Evolutionary conservation across 352 stramenopile species (phyloP), one percentile per base, ranked within the genome.

Genomic region (Globisporangium splendens): DNA sequence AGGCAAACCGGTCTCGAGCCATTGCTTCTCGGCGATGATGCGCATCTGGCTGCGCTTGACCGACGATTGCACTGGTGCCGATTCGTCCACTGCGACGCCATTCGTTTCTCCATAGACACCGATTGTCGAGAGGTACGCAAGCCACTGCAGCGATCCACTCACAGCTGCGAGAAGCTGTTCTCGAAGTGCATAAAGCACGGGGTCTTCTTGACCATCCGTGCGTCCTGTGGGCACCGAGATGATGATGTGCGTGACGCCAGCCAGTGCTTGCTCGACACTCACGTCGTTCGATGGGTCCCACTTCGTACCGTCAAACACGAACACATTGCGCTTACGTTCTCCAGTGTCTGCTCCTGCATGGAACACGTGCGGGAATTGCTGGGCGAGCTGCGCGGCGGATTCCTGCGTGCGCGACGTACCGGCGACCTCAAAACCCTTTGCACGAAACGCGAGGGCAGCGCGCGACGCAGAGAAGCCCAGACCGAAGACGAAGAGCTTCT

Each of bases 101-200:
- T 93, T 56, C 14, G 83, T 93, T 66, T 98, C 86, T 14, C 91
- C 91, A 62, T 98, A 98, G n/a, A 98, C 91, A n/a, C 87, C 86
- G 54, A 96, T 97, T 22, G 89, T 96, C 33, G 91, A 98, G 46
- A 97, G 67, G 65, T 98, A 98, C 13, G 72, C 91, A 47, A 96
- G 64, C 90, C 90, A 98, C 24, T 76, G 58, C n/a, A 95, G 62
- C 51, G 72, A 86, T 41, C 65, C 50, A 33, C 71, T 61, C 8
- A 79, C 72, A 6, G 55, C 67, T 24, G 52, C 56, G 28, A 91
- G 15, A 8, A 95, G 63, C 7, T 59, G 42, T 8, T 76, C 60
- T 18, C 71, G 56, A 5, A 93, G 46, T 24, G 65, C 71, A 33
- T 72, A 70, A 0, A 96, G 63, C 47, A 96, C 88, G 0, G 84